phyloP scores from a whole-genome alignment of 1,284 basidiomycete genomes.

The Cutaneotrichosporon cyanovorans region DNA sequence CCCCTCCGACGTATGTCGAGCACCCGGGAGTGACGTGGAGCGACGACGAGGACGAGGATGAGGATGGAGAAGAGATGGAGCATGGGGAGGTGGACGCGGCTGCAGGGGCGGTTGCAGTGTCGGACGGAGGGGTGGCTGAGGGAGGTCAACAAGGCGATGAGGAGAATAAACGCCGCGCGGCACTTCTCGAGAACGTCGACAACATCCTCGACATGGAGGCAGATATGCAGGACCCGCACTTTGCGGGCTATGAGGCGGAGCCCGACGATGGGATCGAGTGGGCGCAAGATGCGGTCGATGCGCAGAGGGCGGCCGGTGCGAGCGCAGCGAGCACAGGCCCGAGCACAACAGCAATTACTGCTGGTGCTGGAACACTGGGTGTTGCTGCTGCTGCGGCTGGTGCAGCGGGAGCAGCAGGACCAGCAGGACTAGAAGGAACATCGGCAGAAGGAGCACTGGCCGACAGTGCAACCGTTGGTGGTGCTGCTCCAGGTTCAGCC shows the following conservation, averaged over 20 bases:
- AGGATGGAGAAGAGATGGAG: conserved; percentile 61
- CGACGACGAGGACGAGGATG: conserved; percentile 63
- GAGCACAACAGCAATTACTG: background rate
- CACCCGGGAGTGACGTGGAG: conserved; percentile 54
- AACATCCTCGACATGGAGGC: conserved; percentile 11
- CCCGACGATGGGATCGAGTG: conserved; percentile 51
- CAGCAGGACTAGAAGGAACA: too few relatives aligned
- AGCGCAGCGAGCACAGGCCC: conserved; percentile 6
- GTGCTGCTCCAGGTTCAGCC: too few relatives aligned
- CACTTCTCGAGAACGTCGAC: conserved; percentile 42
- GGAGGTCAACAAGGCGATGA: conserved; percentile 51
- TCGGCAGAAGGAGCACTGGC: too few relatives aligned
- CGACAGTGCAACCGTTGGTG: too few relatives aligned
- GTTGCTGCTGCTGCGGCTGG: background rate
- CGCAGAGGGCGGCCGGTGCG: conserved; percentile 26
- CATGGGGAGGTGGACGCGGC: too few relatives aligned
- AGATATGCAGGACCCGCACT: conserved; percentile 3
- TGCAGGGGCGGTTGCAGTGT: too few relatives aligned
- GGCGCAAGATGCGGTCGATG: conserved; percentile 46
- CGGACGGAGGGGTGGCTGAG: background rate
- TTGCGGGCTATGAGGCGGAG: conserved; percentile 33
- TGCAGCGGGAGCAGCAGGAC: background rate
- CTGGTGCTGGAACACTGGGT: background rate
- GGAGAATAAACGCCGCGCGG: conserved; percentile 60
- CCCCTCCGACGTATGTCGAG: conserved; percentile 50